Evolutionary conservation across 2,329 filamentous ascomycete species (phyloP).

Genomic region (Trichoderma aggressivum): DNA sequence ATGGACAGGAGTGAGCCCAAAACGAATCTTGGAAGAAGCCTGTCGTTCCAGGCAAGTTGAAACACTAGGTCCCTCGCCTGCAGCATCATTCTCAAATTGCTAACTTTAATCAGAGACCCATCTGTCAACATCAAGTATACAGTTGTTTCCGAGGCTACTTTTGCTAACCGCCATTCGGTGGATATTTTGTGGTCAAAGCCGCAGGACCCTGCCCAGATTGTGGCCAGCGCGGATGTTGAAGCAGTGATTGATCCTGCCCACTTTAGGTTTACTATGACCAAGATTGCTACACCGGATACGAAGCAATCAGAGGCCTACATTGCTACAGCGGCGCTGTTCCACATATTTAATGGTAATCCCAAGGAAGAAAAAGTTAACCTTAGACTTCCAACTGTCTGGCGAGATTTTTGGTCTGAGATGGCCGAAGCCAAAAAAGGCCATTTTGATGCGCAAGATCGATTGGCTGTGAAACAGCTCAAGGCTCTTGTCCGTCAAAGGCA

Average conservation of each 20-base stretch:
- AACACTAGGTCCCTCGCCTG: not conserved
- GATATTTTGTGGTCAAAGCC: conserved; percentile 76
- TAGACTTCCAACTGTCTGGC: conserved; percentile 74
- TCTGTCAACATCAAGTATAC: conserved; percentile 64
- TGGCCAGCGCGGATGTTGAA: conserved; percentile 41
- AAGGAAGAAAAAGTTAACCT: conserved; percentile 86
- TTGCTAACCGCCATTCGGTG: conserved; percentile 72
- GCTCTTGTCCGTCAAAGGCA: conserved; percentile 64
- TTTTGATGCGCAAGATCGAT: conserved; percentile 67
- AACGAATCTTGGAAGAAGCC: conserved; percentile 78
- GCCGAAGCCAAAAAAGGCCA: conserved; percentile 66
- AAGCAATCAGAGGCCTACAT: conserved; percentile 86
- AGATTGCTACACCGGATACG: conserved; percentile 67
- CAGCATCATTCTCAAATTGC: not conserved
- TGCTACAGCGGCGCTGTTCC: conserved; percentile 77
- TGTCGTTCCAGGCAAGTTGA: conserved; percentile 67
- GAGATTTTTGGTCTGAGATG: conserved; percentile 82
- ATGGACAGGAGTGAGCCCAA: conserved; percentile 71
- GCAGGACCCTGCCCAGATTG: conserved; percentile 49
- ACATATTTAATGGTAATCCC: conserved; percentile 69
- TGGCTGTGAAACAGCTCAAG: conserved; percentile 64
- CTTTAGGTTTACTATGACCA: conserved; percentile 69
- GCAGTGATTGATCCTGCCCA: conserved; percentile 45
- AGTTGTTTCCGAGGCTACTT: conserved; percentile 68
- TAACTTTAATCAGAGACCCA: conserved; percentile 52